These are phyloP conservation scores for Cercophora scortea DNA, from an alignment of 495 filamentous ascomycete species.

Conservation along the genomic window DNA sequence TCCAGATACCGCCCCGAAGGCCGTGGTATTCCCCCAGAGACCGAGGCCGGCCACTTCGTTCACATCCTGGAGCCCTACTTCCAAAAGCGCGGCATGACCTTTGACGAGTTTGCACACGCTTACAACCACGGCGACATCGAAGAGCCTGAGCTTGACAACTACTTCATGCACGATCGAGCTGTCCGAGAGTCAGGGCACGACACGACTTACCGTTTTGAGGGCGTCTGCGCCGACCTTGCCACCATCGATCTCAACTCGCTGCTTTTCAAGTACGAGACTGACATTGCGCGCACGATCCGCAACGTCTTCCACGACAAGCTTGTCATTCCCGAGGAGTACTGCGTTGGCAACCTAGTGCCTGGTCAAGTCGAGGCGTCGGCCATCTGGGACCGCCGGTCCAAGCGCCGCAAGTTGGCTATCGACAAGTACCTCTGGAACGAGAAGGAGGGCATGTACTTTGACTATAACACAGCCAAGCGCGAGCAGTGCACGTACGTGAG, in stretches of 20 bases:
- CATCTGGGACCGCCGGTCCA: constrained; percentile 79
- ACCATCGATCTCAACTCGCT: constrained; percentile 92
- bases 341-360: constrained; percentile 46
- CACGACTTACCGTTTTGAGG: constrained; percentile 86
- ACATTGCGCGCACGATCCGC: constrained; percentile 79
- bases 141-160: constrained; percentile 87
- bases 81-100: constrained; percentile 70
- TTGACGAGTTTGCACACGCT: constrained; percentile 72
- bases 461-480: constrained; percentile 81
- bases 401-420: constrained; percentile 68
- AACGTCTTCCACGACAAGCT: constrained; percentile 73
- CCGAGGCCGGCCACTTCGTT: constrained; percentile 78
- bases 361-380: constrained; percentile 69
- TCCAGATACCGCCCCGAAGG: constrained; percentile 86
- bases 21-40: constrained; percentile 89
- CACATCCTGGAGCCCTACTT: constrained; percentile 83
- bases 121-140: constrained; percentile 73
- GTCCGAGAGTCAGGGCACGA: constrained; percentile 97
- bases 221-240: constrained; percentile 77
- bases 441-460: constrained; percentile 87
- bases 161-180: constrained; percentile 90
- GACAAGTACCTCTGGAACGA: constrained; percentile 90
- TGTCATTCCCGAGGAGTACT: constrained; percentile 71
- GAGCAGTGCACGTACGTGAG: constrained; percentile 73
- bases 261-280: constrained; percentile 91